Base-by-base conservation (phyloP, 805 yeast genomes). In the Candida chauliodis region DNA sequence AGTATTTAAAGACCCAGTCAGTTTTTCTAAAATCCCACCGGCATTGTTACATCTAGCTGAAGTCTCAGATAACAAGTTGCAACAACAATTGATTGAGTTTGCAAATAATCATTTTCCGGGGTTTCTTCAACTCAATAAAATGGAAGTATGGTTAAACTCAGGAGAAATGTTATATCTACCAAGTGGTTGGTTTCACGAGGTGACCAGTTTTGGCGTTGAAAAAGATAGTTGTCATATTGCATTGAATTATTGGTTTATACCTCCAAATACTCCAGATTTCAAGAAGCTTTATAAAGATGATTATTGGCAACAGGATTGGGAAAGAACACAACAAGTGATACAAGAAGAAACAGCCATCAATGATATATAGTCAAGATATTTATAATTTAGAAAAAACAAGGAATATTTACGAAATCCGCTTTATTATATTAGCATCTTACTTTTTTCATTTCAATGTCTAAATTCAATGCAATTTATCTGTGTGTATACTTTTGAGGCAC, bases 141-240 rank as follows among this genome's bases (percentile, higher is more conserved):
- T 71, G 11, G 62, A 69, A 13, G 78, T 78, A 1, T 63, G 71
- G 52, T 46, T 84, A 19, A 51, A 69, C 20, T 79, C 81, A 0
- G 88, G 88, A 0, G 78, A 82, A 34, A 76, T 81, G 80, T 55
- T 84, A 16, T 84, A 75, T 51, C 53, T 84, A 18, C 91, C 91
- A 0, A 74, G 84, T 1, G 89, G 91, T 2, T 84, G 90, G 90
- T 84, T 84, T 50, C 91, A 84, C 53, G 91, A 84, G 54, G 91
- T 84, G 2, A 74, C 85, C 1, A 79, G 86, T 8, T 80, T 66
- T 53, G 81, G 81, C 2, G 55, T 53, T 8, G 30, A 42, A 11
- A 53, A 47, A 11, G 52, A 51, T 20, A 22, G 35, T n/a, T 58
- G 68, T 2, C 91, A 84, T 49, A 64, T 75, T 24, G 89, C 90